These are phyloP conservation scores for Fusarium sp. DNA, from an alignment of 2,329 filamentous ascomycete genomes.

Conservation along the genomic window DNA sequence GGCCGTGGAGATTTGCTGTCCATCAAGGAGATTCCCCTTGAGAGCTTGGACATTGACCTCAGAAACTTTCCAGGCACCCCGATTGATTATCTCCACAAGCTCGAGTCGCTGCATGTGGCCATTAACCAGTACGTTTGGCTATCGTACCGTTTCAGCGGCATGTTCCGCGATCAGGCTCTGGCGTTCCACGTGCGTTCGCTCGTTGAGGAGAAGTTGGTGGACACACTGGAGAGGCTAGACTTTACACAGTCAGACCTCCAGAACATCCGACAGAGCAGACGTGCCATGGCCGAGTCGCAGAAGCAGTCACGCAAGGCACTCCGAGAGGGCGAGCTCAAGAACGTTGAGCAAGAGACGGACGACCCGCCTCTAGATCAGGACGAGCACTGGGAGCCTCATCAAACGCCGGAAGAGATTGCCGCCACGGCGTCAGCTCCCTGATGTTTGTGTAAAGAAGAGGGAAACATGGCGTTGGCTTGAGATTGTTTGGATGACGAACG, in stretches of 20 bases:
- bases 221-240: conserved; percentile 60
- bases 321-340: conserved; percentile 22
- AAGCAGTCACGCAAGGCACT: conserved; percentile 21
- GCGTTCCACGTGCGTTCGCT: conserved; percentile 83
- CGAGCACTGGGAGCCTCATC: conserved; percentile 8
- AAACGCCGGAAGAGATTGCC: not conserved
- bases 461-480: conserved; percentile 21
- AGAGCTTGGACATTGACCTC: conserved; percentile 75
- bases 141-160: conserved; percentile 84
- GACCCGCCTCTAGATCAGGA: conserved; percentile 26
- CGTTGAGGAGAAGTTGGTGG: conserved; percentile 78
- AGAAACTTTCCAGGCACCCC: conserved; percentile 48
- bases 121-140: conserved; percentile 93
- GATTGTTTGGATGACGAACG: not conserved
- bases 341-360: conserved; percentile 30
- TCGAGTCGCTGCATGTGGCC: conserved; percentile 84
- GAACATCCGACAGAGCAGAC: conserved; percentile 35
- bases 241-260: conserved; percentile 52
- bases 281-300: conserved; percentile 33
- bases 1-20: conserved; percentile 75
- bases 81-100: conserved; percentile 68
- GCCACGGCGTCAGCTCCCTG: not conserved
- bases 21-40: conserved; percentile 76
- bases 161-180: conserved; percentile 79
- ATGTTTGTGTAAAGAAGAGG: not conserved